These are phyloP conservation scores for Clarireedia hainanense DNA, from an alignment of 2,329 filamentous ascomycete species.

Conservation along the genomic window DNA sequence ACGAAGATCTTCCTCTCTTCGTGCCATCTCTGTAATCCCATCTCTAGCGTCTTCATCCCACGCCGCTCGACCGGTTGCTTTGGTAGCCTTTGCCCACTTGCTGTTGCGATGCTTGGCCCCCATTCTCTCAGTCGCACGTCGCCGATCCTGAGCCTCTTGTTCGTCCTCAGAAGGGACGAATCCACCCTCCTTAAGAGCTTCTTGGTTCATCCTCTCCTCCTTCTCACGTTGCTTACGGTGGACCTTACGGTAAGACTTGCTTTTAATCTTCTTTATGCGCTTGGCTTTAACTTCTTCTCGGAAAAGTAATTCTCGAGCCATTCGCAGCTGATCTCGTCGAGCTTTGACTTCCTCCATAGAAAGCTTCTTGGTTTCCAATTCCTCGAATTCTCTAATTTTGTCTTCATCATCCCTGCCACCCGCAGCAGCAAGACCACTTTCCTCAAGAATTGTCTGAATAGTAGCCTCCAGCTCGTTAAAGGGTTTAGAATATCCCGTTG, in stretches of 20 bases:
- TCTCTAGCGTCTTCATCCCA: conserved; percentile 66
- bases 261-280: conserved; percentile 98
- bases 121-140: conserved; percentile 62
- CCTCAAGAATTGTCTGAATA: conserved; percentile 81
- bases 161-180: conserved; percentile 57
- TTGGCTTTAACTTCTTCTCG: conserved; percentile 82
- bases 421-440: conserved; percentile 65
- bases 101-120: conserved; percentile 61
- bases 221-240: conserved; percentile 72
- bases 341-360: conserved; percentile 66
- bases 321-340: conserved; percentile 65
- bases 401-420: conserved; percentile 54
- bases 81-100: conserved; percentile 65
- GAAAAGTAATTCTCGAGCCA: conserved; percentile 76
- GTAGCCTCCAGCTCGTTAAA: conserved; percentile 77
- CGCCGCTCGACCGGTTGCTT: conserved; percentile 52
- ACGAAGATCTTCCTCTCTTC: conserved; percentile 58
- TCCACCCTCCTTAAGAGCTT: conserved; percentile 50
- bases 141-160: conserved; percentile 53
- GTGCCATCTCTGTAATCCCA: conserved; percentile 56
- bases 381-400: conserved; percentile 60
- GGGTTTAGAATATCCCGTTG: conserved; percentile 55
- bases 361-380: conserved; percentile 62
- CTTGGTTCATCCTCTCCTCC: conserved; percentile 47
- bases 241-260: conserved; percentile 85